A percentile compares a stretch with the other conserved stretches of the same genome.
These are phyloP conservation scores for Fraxinus latifolia DNA, from an alignment of 305 asterid genomes.

Conservation along the genomic window DNA sequence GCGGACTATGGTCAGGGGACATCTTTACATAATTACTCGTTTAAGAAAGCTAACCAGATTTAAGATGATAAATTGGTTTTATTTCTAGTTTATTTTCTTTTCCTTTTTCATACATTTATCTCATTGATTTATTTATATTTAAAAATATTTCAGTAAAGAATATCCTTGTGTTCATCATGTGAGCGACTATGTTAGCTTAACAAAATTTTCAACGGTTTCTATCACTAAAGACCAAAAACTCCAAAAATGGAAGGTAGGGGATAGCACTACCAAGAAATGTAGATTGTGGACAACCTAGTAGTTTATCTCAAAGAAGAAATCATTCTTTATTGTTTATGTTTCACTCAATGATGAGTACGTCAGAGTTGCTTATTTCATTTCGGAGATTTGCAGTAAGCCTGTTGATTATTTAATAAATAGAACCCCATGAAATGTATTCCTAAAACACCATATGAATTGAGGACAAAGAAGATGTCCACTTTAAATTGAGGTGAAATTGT, in stretches of 20 bases:
- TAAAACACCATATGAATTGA: background rate
- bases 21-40: background rate
- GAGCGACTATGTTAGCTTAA: background rate
- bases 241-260: background rate
- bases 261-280: background rate
- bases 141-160: background rate
- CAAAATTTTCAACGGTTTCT: background rate
- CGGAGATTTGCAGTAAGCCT: background rate
- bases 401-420: background rate
- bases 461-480: background rate
- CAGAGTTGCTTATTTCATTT: background rate
- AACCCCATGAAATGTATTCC: background rate
- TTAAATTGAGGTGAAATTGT: background rate
- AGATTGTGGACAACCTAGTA: background rate
- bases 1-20: background rate
- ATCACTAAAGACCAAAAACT: background rate
- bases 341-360: background rate
- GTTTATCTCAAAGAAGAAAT: background rate
- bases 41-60: background rate
- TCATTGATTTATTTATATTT: background rate
- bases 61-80: background rate
- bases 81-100: background rate
- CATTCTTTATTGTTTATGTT: background rate
- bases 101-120: background rate
- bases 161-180: background rate